Percentiles rank a stretch among this genome's conserved stretches.
Conservation (phyloP, 2,329 filamentous ascomycete species). For the Paraphaeosphaeria minitans region DNA sequence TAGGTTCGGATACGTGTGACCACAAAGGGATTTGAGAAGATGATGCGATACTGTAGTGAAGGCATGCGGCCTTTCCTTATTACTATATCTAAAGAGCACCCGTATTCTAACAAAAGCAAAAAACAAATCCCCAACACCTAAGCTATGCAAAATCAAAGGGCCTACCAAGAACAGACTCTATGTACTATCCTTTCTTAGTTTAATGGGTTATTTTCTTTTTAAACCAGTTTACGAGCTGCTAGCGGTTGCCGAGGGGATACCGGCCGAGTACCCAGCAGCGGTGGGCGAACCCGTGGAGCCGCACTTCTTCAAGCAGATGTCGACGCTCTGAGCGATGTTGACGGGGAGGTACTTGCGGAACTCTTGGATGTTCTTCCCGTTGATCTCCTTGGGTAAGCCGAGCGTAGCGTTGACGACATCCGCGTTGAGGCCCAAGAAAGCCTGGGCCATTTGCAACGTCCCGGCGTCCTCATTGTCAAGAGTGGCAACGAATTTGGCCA, state of each 20-base stretch:
- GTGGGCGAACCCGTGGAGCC: constrained; percentile 5
- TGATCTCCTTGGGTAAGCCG: constrained; percentile 41
- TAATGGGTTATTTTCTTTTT: no score
- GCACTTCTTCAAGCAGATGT: constrained; percentile 60
- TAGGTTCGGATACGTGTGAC: background rate
- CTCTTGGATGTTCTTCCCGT: constrained; percentile 43
- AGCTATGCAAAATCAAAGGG: constrained; percentile 6
- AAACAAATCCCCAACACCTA: constrained; percentile 3
- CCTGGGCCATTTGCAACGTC: constrained; percentile 50
- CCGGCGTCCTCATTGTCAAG: constrained; percentile 54
- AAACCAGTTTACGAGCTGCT: background rate
- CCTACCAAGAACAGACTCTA: background rate
- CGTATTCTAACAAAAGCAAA: background rate
- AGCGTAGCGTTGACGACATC: constrained; percentile 47
- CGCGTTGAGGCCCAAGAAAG: constrained; percentile 49
- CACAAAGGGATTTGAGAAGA: background rate
- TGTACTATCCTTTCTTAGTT: background rate
- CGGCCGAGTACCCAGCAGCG: background rate
- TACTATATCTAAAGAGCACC: background rate
- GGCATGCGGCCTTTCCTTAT: background rate
- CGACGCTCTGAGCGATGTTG: constrained; percentile 59
- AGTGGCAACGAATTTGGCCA: constrained; percentile 51
- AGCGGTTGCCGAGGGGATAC: background rate
- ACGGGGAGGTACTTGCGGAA: constrained; percentile 49
- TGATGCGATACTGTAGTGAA: background rate